phyloP scores from a whole-genome alignment of 768 basidiomycete genomes.

The Crucibulum laeve region DNA sequence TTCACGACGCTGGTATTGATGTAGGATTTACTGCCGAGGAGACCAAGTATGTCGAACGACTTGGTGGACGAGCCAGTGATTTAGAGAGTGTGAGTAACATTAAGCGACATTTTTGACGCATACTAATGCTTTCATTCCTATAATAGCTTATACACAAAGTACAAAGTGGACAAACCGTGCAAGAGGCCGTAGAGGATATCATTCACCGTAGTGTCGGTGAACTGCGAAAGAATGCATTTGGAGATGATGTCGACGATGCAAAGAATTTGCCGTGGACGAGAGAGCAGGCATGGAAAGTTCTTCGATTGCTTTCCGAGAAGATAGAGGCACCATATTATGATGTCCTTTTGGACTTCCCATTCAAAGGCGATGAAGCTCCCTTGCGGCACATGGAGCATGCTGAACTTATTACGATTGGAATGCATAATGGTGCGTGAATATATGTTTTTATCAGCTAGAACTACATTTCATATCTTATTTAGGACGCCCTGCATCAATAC shows the following conservation, averaged over 20 bases:
- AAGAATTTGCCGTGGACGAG: slow-evolving; percentile 79
- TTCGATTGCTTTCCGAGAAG: slow-evolving; percentile 66
- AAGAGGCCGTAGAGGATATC: slow-evolving; percentile 89
- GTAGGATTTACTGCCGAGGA: slow-evolving; percentile 54
- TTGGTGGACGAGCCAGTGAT: slow-evolving; percentile 91
- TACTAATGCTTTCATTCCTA: neutral
- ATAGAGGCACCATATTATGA: slow-evolving; percentile 80
- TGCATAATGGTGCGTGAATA: slow-evolving; percentile 54
- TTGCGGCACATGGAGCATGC: slow-evolving; percentile 85
- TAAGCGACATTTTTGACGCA: neutral
- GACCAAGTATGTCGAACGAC: slow-evolving; percentile 54
- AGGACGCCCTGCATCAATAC: slow-evolving; percentile 83
- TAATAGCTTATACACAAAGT: slow-evolving; percentile 84
- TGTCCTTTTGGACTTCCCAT: slow-evolving; percentile 76
- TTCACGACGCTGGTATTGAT: slow-evolving; percentile 52
- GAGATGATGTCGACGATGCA: slow-evolving; percentile 87
- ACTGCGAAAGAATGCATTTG: slow-evolving; percentile 87
- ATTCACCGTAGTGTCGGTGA: slow-evolving; percentile 75
- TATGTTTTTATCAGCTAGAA: neutral
- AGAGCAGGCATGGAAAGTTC: slow-evolving; percentile 83
- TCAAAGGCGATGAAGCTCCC: slow-evolving; percentile 85
- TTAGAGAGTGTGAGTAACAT: slow-evolving; percentile 65
- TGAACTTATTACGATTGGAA: slow-evolving; percentile 80
- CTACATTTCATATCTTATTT: neutral
- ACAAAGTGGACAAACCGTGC: slow-evolving; percentile 61